Base-by-base conservation (phyloP, 805 yeast genomes). In the Teunomyces cretensis region DNA sequence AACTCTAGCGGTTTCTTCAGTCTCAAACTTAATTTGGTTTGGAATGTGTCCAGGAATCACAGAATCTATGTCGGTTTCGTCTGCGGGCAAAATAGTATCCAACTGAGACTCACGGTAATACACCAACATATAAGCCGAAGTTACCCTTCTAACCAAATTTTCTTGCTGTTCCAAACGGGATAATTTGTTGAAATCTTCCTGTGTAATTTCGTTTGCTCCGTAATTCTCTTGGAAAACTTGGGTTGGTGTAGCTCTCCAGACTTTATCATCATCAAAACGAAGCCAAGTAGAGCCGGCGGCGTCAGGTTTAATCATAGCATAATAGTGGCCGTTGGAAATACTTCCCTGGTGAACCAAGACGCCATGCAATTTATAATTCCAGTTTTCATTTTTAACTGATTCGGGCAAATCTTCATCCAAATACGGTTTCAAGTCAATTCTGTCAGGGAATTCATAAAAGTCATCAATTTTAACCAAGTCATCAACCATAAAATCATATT, bases 41-140 rank as follows among this genome's bases (percentile, higher is more conserved):
- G 87, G 79, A 17, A 94, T 81, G 56, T 87, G 86, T 1, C 60
- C 53, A 2, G 98, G 97, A 35, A 70, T 62, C 2, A 55, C 44
- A 1, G 49, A 46, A 30, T 58, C 47, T 11, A 62, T 54, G 6
- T 80, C 76, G 39, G 76, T 83, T 3, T 65, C 76, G 15, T 78
- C 80, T 0, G 79, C 81, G 9, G 80, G 81, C 47, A 94, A 72
- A 12, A 92, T 73, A 9, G 74, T 75, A 2, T 71, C 74, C 31
- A 81, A 64, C 32, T 78, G 78, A 2, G 78, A 68, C 58, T 87
- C 81, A 44, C 96, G 77, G 50, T 91, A 78, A 61, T 94, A 94
- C 2, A 94, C 98, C 66, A 94, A 78, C 99, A 94, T 94, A 60
- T 94, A 94, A 1, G 99, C 99, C 33, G 94, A 88, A 0, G 98